Base-by-base conservation (phyloP, 805 yeast species). In the Ogataea dorogensis region DNA sequence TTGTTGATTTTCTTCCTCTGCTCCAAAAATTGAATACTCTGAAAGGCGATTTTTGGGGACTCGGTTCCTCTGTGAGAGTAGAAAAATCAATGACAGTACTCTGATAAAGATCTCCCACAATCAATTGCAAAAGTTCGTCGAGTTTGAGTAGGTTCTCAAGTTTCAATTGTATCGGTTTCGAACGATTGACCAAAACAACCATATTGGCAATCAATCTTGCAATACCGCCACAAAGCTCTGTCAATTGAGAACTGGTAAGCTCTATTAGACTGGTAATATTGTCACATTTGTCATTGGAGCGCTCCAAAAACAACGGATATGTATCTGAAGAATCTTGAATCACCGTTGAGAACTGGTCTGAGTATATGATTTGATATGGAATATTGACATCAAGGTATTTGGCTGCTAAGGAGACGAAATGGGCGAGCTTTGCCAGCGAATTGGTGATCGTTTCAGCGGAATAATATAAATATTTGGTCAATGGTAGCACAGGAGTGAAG, bases 401-500 rank as follows among this genome's bases (percentile, higher is more conserved):
- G 4, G 57, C 35, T 5, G 51, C 16, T 9, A 42, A 32, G 7
- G 32, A 16, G 0, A 51, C 26, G 21, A 59, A 50, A 13, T 32
- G 35, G 5, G 50, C 26, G 1, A 57, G 20, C 5, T 43, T 46
- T 11, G 38, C 44, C 7, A 61, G 17, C 4, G 58, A 53, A 7
- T 43, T 36, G 27, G 49, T 50, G 7, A 61, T 43, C 3, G 51
- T 10, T 7, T 43, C 38, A 3, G 50, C 29, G 1, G 55, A 38
- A 32, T 52, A 58, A 7, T 41, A 19, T 1, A 54, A 14, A 28
- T 43, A 47, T 7, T 42, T 34, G 2, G 44, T 31, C 1, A 58
- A 21, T 2, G 59, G 50, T 8, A 61, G 16, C 2, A 61, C 43
- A 1, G 65, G 66, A 1, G 42, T 32, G 24, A 49, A 56, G n/a